Evolutionary conservation across 805 yeast species (phyloP).

Genomic region (Wilhelminamyces savonicus): DNA sequence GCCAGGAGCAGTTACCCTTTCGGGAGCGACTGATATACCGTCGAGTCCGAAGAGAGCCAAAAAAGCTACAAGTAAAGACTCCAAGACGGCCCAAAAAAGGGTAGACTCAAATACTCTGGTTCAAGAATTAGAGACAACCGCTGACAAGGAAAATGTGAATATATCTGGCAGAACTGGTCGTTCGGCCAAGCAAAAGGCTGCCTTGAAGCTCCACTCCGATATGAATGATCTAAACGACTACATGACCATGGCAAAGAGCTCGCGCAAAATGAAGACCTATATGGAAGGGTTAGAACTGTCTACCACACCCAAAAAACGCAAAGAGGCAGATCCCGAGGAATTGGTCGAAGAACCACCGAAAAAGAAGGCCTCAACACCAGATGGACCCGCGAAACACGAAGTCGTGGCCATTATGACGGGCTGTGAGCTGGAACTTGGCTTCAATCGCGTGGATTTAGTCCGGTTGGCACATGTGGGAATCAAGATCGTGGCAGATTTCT

Average conservation of each 20-base stretch:
- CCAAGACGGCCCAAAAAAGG: background rate
- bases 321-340: background rate
- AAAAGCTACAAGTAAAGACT: too few relatives aligned
- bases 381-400: conserved; percentile 8
- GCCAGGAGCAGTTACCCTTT: too few relatives aligned
- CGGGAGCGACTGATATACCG: too few relatives aligned
- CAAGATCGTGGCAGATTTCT: conserved; percentile 38
- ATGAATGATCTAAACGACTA: conserved; percentile 64
- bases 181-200: conserved; percentile 64
- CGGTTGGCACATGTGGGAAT: conserved; percentile 53
- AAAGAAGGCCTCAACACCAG: conserved; percentile 3
- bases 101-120: conserved; percentile 8
- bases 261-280: conserved; percentile 30
- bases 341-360: conserved; percentile 1
- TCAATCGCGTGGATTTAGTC: conserved; percentile 37
- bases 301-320: background rate
- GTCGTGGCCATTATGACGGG: conserved; percentile 59
- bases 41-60: conserved; percentile 6
- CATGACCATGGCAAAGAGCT: conserved; percentile 44
- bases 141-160: background rate
- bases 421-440: conserved; percentile 40
- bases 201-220: conserved; percentile 56
- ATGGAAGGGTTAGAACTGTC: conserved; percentile 28
- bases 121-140: conserved; percentile 5
- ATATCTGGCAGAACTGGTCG: conserved; percentile 21